Base-by-base conservation (phyloP, 345 rosid species). In the Barbarea vulgaris region DNA sequence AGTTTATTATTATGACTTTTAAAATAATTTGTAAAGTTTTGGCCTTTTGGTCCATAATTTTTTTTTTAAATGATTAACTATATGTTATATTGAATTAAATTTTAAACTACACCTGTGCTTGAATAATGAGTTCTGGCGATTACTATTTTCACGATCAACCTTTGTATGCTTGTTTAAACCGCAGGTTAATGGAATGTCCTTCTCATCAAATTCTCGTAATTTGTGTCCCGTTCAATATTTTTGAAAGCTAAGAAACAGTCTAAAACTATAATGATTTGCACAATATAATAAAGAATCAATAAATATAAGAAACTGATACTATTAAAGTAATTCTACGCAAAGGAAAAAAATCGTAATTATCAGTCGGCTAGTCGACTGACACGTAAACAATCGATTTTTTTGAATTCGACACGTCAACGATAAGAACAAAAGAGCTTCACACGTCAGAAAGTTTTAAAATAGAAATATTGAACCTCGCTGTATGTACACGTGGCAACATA, bases 311-410 rank as follows among this genome's bases (percentile, higher is more conserved):
- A 39, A 39, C 44, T 12, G 44, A 39, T 39, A 1, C 0, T 12
- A 39, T n/a, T n/a, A n/a, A n/a, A n/a, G 30, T 28, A 24, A 24
- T 24, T 24, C 25, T 24, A 24, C 46, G 46, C 5, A 12, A 39
- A 39, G 2, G 15, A 0, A 39, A 10, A 37, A 37, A 37, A 10
- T 36, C 12, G 42, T 37, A 13, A 41, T 41, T 41, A 8, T 48
- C 58, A 27, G 48, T 55, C 64, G 65, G 72, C 58, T 15, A 31
- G 25, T 44, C 22, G 15, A 36, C 52, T 18, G 69, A 68, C 74
- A 67, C 69, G 79, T 75, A 50, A 48, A 13, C 22, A 17, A 12
- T 17, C 13, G 13, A 3, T 2, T 19, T 9, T 11, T 2, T 17
- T 6, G 0, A 1, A 19, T 4, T 1, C 2, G 69, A 59, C 79